phyloP scores from a whole-genome alignment of 164 flowering plant genomes.

The Dillenia suffruticosa region DNA sequence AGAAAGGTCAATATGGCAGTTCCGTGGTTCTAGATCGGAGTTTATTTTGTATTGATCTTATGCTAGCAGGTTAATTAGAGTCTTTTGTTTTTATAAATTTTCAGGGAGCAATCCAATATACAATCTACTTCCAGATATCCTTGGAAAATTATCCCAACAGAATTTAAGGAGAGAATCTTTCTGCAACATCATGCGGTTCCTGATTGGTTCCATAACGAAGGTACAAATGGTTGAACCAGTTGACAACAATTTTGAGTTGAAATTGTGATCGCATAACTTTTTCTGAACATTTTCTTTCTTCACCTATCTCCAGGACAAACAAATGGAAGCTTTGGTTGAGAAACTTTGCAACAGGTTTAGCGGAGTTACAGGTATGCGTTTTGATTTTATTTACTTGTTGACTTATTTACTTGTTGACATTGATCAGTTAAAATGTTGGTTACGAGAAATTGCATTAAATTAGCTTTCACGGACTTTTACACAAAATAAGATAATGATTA shows the following conservation, averaged over 20 bases:
- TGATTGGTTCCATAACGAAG: slow-evolving; percentile 93
- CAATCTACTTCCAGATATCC: slow-evolving; percentile 95
- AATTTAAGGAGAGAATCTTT: slow-evolving; percentile 64
- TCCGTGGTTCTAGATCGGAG: neutral
- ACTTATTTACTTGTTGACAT: too few species aligned
- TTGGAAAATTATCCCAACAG: slow-evolving; percentile 77
- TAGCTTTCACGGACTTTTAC: too few species aligned
- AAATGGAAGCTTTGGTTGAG: slow-evolving; percentile 97
- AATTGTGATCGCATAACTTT: too few species aligned
- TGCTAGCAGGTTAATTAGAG: neutral
- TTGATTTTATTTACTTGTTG: too few species aligned
- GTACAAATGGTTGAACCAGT: slow-evolving; percentile 29
- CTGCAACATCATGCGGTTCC: slow-evolving; percentile 93
- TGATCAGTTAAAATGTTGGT: too few species aligned
- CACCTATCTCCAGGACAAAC: slow-evolving; percentile 66
- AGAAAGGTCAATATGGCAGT: slow-evolving; percentile 60
- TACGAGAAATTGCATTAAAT: too few species aligned
- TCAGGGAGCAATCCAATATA: slow-evolving; percentile 95
- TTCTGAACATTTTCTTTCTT: too few species aligned
- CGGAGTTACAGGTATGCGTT: slow-evolving; percentile 69
- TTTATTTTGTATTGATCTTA: neutral
- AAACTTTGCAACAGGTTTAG: slow-evolving; percentile 91
- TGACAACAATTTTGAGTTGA: too few species aligned
- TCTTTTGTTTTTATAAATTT: slow-evolving; percentile 5
- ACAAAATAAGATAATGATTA: too few species aligned